Percentiles rank a stretch among this genome's conserved stretches.
Evolutionary conservation across 306 rosid species (phyloP).

Genomic region (Pachyrhizus erosus): DNA sequence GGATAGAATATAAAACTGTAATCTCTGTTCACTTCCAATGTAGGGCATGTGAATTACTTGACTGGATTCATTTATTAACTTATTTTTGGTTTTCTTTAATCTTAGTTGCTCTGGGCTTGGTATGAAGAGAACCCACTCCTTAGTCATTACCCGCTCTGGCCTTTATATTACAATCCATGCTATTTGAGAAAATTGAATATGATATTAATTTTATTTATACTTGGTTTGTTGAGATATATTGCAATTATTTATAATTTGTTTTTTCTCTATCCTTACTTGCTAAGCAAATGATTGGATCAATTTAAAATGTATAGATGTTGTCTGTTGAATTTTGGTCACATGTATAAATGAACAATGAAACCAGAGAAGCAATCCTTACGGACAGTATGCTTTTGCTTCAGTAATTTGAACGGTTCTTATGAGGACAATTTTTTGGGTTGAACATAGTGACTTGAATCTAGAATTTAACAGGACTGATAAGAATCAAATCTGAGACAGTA

Average conservation of each 20-base stretch:
- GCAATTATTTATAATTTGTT: background rate
- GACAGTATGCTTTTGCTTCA: constrained; percentile 29
- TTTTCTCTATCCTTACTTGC: background rate
- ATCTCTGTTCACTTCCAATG: constrained; percentile 26
- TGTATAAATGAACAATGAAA: constrained; percentile 11
- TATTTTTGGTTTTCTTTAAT: constrained; percentile 31
- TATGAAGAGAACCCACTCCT: constrained; percentile 29
- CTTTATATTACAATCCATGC: no score
- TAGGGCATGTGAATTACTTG: constrained; percentile 1
- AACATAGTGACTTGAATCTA: constrained; percentile 18
- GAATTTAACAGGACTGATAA: constrained; percentile 5
- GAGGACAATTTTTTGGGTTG: background rate
- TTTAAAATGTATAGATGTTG: constrained; percentile 20
- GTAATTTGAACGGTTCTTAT: constrained; percentile 10
- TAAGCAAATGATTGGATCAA: constrained; percentile 1
- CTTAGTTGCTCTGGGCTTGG: background rate
- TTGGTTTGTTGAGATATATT: background rate
- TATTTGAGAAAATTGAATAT: no score
- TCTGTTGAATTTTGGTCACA: background rate
- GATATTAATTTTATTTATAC: background rate
- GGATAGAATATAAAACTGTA: constrained; percentile 24
- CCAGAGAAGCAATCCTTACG: constrained; percentile 5
- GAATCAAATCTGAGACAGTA: background rate
- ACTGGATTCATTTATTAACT: constrained; percentile 10
- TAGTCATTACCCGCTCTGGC: background rate